These are phyloP conservation scores for Dryas drummondii DNA, from an alignment of 306 rosid genomes.

Conservation along the genomic window DNA sequence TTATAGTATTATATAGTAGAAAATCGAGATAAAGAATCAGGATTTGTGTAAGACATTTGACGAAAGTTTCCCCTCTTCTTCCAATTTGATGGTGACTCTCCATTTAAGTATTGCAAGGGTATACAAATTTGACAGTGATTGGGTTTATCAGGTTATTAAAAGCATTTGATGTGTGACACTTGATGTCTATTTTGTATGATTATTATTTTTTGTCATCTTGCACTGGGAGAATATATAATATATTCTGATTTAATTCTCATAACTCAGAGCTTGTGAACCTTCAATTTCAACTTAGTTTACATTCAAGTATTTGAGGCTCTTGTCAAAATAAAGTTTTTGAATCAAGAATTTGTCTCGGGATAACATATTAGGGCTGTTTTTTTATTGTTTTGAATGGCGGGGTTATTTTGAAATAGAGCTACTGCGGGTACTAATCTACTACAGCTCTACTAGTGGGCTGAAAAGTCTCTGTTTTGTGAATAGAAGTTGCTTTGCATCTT, in stretches of 20 bases:
- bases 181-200: not conserved
- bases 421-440: not conserved
- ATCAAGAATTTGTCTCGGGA: not conserved
- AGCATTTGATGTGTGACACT: not conserved
- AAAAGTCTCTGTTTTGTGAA: not conserved
- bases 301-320: not conserved
- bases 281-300: not conserved
- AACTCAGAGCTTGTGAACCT: not conserved
- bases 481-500: not conserved
- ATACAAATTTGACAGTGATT: not conserved
- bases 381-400: not conserved
- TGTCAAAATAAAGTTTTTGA: not conserved
- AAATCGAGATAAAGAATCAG: not conserved
- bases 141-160: not conserved
- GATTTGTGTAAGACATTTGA: not conserved
- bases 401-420: not conserved
- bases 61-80: not conserved
- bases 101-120: not conserved
- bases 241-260: slow-evolving; percentile 1
- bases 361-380: not conserved
- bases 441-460: not conserved
- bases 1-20: not conserved
- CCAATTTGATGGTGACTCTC: not conserved
- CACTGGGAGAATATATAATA: not conserved
- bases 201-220: not conserved